Conservation (phyloP, 208 protist genomes). For the Willaertia magna region DNA sequence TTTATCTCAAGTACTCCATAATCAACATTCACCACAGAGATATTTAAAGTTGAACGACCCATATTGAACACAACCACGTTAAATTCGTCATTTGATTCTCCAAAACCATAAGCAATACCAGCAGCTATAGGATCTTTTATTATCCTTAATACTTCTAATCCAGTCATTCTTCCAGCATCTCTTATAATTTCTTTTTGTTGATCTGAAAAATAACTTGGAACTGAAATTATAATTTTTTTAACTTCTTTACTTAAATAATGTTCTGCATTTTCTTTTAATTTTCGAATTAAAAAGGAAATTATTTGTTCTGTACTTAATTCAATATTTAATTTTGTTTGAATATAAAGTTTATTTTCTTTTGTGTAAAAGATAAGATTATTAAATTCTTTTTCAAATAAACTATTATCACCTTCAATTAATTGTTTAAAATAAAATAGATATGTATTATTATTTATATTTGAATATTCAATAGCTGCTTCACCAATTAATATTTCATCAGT, state of each 20-base stretch:
- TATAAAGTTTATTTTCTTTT: conserved; percentile 42
- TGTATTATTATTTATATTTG: conserved; percentile 59
- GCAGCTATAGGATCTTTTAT: conserved; percentile 88
- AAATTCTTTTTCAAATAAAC: conserved; percentile 86
- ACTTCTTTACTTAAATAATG: conserved; percentile 78
- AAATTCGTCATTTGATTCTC: conserved; percentile 33
- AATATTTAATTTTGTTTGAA: conserved; percentile 47
- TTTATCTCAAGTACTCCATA: conserved; percentile 97
- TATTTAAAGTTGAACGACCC: conserved; percentile 80
- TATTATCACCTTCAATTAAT: conserved; percentile 76
- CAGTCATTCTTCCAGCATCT: conserved; percentile 87
- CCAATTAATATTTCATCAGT: conserved; percentile 56
- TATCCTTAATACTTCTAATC: conserved; percentile 71
- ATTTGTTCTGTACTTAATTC: conserved; percentile 72
- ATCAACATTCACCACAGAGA: conserved; percentile 87
- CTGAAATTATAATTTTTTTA: conserved; percentile 84
- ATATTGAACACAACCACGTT: conserved; percentile 74
- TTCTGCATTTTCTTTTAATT: conserved; percentile 88
- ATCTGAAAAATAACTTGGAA: conserved; percentile 95
- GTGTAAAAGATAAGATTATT: conserved; percentile 43
- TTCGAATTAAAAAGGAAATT: conserved; percentile 71
- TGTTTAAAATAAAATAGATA: conserved; percentile 90
- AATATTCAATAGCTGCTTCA: conserved; percentile 76
- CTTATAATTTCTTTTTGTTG: conserved; percentile 92
- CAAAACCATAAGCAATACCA: conserved; percentile 75